A percentile compares a stretch with the other conserved stretches of the same genome.
phyloP scores from a whole-genome alignment of 257 asterid species.

The Plantago elongata region DNA sequence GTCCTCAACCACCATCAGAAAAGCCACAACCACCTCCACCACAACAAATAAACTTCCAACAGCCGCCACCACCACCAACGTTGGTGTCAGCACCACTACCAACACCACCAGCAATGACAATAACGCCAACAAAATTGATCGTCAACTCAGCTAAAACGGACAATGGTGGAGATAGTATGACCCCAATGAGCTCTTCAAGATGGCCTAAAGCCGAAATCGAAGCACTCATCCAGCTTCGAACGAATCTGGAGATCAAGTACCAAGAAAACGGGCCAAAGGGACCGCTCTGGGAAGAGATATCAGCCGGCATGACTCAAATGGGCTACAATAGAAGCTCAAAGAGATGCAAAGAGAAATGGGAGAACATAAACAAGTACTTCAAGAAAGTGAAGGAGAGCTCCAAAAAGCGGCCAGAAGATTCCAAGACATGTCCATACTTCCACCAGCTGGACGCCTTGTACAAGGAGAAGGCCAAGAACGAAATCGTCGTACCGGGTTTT shows the following conservation, averaged over 20 bases:
- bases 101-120: background rate
- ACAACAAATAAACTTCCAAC: constrained; percentile 4
- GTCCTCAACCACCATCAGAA: constrained; percentile 6
- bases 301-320: constrained; percentile 52
- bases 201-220: constrained; percentile 91
- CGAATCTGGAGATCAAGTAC: constrained; percentile 61
- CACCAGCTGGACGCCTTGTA: constrained; percentile 75
- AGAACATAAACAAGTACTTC: constrained; percentile 87
- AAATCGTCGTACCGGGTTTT: constrained; percentile 18
- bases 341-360: constrained; percentile 97
- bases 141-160: constrained; percentile 21
- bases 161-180: constrained; percentile 33
- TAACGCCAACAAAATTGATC: constrained; percentile 14
- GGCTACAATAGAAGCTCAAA: constrained; percentile 79
- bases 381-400: constrained; percentile 87
- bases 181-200: constrained; percentile 55
- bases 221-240: constrained; percentile 58
- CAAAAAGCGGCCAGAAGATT: constrained; percentile 71
- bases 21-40: constrained; percentile 2
- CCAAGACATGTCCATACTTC: constrained; percentile 91
- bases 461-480: constrained; percentile 45
- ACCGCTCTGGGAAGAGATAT: constrained; percentile 88
- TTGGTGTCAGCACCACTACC: background rate
- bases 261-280: constrained; percentile 88
- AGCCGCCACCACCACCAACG: constrained; percentile 12